Base-by-base conservation (phyloP, 2,329 filamentous ascomycete species). In the Pestalotiopsis sp. region DNA sequence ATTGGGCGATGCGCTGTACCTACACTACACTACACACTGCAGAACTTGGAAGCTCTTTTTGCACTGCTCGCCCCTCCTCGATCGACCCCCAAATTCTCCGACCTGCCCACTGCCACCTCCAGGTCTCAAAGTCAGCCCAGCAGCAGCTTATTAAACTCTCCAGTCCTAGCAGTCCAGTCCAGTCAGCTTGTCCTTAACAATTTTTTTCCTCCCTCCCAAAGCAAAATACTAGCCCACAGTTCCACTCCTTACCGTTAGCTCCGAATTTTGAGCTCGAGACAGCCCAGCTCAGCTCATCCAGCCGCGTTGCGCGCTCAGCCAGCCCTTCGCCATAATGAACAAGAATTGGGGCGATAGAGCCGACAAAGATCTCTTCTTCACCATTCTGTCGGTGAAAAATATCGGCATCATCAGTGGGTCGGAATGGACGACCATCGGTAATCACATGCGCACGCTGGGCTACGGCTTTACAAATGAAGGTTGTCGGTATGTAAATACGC, bases 381-480 rank as follows among this genome's bases (percentile, higher is more conserved):
- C 87, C 66, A 90, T 90, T 69, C 78, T 90, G 52, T 87, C 85
- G 3, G 85, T 89, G 63, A 90, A 90, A 79, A 88, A 89, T 76
- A 89, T 90, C 73, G 88, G 87, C 71, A 83, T 89, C 75, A 89
- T 90, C 78, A 90, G 87, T 78, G 87, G 87, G 68, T 80, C 82
- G 17, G 88, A 90, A 87, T 90, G 88, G 88, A 86, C 83, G 36
- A 87, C 84, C 52, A 90, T 90, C 73, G 88, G 88, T 71, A 87
- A 87, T 77, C 83, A 87, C 70, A 90, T 90, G 88, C 83, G 88
- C 70, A 78, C 80, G 45, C 74, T 89, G 68, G 87, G 88, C 67
- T 90, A 90, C 73, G 86, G 87, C 78, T 90, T 90, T 77, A 90
- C 88, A 20, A 90, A 90, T 81, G 87, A 90, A 76, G 88, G 88